A percentile compares a stretch with the other conserved stretches of the same genome.
Evolutionary conservation across 371 early-diverging fungal genomes (phyloP).

Genomic region (Mucor indicus): DNA sequence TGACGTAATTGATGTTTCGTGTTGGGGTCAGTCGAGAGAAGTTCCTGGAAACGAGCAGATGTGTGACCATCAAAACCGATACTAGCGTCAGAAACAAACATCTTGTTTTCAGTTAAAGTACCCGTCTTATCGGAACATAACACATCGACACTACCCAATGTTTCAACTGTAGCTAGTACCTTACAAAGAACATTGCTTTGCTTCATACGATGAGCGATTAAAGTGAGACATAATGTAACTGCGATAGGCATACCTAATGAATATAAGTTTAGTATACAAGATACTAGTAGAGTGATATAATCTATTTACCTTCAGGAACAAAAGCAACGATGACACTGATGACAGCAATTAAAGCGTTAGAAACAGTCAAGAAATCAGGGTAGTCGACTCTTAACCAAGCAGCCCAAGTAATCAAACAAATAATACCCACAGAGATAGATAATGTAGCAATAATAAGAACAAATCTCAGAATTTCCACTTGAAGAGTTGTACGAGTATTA

Average conservation of each 20-base stretch:
- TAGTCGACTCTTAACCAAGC: conserved; percentile 36
- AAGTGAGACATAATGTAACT: conserved; percentile 50
- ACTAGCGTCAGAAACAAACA: conserved; percentile 54
- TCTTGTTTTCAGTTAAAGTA: conserved; percentile 65
- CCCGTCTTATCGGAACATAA: conserved; percentile 75
- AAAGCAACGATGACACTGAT: conserved; percentile 71
- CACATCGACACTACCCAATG: conserved; percentile 64
- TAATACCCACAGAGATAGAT: conserved; percentile 48
- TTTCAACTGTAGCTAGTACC: conserved; percentile 65
- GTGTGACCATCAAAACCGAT: conserved; percentile 37
- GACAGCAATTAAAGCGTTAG: conserved; percentile 64
- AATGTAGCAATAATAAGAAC: conserved; percentile 63
- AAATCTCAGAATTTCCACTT: conserved; percentile 68
- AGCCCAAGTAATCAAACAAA: conserved; percentile 34
- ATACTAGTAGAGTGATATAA: not conserved
- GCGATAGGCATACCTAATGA: conserved; percentile 43
- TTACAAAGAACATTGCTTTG: conserved; percentile 56
- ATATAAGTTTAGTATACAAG: not conserved
- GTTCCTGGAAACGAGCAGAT: conserved; percentile 16
- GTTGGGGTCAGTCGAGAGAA: not conserved
- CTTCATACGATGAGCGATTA: conserved; percentile 61
- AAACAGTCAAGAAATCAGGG: conserved; percentile 51
- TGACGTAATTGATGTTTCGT: conserved; percentile 31
- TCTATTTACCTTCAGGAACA: conserved; percentile 57
- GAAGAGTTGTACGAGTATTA: conserved; percentile 54